A percentile compares a stretch with the other conserved stretches of the same genome.
Evolutionary conservation across 176 grass and related monocot genomes (phyloP).

Genomic region (Microstegium vimineum): DNA sequence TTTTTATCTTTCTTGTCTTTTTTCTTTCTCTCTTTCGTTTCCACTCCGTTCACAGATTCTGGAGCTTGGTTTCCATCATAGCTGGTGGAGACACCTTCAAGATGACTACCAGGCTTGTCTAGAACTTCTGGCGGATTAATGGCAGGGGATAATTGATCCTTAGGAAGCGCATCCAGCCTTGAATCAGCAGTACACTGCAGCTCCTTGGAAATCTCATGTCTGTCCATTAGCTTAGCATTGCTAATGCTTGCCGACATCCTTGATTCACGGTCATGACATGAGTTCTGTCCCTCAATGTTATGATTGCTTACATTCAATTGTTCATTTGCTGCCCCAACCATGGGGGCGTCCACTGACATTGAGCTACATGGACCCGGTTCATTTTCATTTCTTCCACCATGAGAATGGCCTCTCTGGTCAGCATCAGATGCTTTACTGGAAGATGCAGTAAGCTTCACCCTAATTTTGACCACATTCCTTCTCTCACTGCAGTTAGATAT

Average conservation of each 20-base stretch:
- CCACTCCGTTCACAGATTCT: conserved; percentile 19
- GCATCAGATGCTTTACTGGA: conserved; percentile 79
- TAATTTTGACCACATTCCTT: conserved; percentile 89
- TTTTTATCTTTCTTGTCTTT: conserved; percentile 87
- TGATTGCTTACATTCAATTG: conserved; percentile 59
- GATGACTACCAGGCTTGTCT: conserved; percentile 33
- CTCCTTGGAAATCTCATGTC: conserved; percentile 63
- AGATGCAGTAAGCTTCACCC: conserved; percentile 63
- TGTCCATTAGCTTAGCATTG: conserved; percentile 62
- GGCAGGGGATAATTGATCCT: conserved; percentile 34
- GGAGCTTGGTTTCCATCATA: conserved; percentile 41
- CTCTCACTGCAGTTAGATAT: conserved; percentile 87
- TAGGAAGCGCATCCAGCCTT: conserved; percentile 32
- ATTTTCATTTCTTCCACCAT: conserved; percentile 65
- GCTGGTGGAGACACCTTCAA: conserved; percentile 39
- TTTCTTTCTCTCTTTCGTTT: conserved; percentile 56
- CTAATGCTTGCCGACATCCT: conserved; percentile 83
- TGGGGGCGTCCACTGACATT: conserved; percentile 90
- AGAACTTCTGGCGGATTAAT: conserved; percentile 26
- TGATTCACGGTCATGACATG: conserved; percentile 66
- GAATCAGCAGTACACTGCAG: conserved; percentile 89
- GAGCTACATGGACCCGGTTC: conserved; percentile 85
- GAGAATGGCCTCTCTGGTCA: conserved; percentile 48
- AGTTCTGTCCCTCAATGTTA: conserved; percentile 62
- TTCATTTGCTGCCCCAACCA: conserved; percentile 46